Base-by-base conservation (phyloP, 2,329 filamentous ascomycete genomes). In the Aspergillus fumigatus region DNA sequence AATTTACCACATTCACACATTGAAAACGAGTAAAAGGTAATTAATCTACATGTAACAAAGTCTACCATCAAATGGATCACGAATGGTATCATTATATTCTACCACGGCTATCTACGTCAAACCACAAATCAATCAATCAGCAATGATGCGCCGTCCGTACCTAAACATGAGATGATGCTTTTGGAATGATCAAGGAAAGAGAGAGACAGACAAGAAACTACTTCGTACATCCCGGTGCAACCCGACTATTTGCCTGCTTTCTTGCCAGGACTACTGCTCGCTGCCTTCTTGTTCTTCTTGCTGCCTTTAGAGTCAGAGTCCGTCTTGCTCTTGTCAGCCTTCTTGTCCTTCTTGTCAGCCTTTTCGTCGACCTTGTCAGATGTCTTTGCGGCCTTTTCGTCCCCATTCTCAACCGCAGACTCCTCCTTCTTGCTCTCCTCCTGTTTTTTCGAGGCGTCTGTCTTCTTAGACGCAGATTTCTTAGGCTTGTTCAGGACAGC, bases 401-500 rank as follows among this genome's bases (percentile, higher is more conserved):
- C 58, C 19, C 63, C 56, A 0, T 55, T 50, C 40, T 61, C 61
- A 6, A 38, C 56, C n/a, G 64, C 59, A 43, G 67, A 62, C 52
- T 62, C 57, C 52, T 62, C 57, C 51, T 66, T 59, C 54, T 65
- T 63, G 35, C n/a, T 45, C 41, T 60, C 47, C 19, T 54, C 57
- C 7, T 54, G 48, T 25, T 57, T 52, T 25, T 57, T 52, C 19
- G 35, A 3, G 63, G 50, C 40, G 58, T 58, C 10, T 25, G 60
- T 49, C 52, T 77, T 14, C 55, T 47, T 41, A 14, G 58, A 50
- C 27, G 65, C 58, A 2, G 57, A 58, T 54, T 67, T 71, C 61
- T 71, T 70, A 27, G 72, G 67, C 58, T 73, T 74, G 53, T 72
- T 71, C 55, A 74, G 74, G 26, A 82, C 75, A 35, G 82, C 85